Conservation (phyloP, 2,329 filamentous ascomycete genomes). For the Epichloe bromicola region DNA sequence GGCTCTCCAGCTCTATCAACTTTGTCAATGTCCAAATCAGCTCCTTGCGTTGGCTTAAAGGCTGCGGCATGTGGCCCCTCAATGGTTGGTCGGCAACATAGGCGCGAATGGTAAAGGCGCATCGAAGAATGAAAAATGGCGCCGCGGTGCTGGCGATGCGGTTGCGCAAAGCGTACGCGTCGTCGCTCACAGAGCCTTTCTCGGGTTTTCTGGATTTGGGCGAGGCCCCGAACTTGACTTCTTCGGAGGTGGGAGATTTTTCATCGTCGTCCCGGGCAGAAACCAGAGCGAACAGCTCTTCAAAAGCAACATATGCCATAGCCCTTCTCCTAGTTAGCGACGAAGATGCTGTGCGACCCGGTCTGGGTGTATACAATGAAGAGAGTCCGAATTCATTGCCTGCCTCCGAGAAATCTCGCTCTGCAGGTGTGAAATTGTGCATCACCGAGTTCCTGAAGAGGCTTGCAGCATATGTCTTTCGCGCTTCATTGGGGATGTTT, state of each 20-base stretch:
- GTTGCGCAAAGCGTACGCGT: slow-evolving; percentile 26
- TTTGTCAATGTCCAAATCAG: slow-evolving; percentile 56
- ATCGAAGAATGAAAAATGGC: slow-evolving; percentile 70
- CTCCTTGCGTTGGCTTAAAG: slow-evolving; percentile 66
- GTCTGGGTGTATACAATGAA: slow-evolving; percentile 47
- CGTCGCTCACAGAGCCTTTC: slow-evolving; percentile 1
- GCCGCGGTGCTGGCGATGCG: slow-evolving; percentile 63
- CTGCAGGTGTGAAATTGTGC: slow-evolving; percentile 45
- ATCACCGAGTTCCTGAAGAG: slow-evolving; percentile 77
- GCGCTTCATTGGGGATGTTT: slow-evolving; percentile 51
- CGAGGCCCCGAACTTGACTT: not conserved
- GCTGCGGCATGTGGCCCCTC: slow-evolving; percentile 78
- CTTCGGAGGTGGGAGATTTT: not conserved
- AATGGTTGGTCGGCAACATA: slow-evolving; percentile 89
- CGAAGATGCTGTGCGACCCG: slow-evolving; percentile 60
- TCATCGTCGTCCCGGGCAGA: slow-evolving; percentile 22
- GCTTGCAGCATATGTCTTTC: slow-evolving; percentile 57
- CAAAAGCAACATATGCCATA: slow-evolving; percentile 70
- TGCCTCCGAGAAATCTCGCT: slow-evolving; percentile 40
- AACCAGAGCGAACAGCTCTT: slow-evolving; percentile 64
- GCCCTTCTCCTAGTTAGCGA: slow-evolving; percentile 49
- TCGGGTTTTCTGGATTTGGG: not conserved
- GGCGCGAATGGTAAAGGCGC: slow-evolving; percentile 65
- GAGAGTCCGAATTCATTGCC: slow-evolving; percentile 37
- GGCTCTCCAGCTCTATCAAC: slow-evolving; percentile 54